Evolutionary conservation across 1,139 yeast genomes (phyloP).

Genomic region (Oligophagozyma castellii): DNA sequence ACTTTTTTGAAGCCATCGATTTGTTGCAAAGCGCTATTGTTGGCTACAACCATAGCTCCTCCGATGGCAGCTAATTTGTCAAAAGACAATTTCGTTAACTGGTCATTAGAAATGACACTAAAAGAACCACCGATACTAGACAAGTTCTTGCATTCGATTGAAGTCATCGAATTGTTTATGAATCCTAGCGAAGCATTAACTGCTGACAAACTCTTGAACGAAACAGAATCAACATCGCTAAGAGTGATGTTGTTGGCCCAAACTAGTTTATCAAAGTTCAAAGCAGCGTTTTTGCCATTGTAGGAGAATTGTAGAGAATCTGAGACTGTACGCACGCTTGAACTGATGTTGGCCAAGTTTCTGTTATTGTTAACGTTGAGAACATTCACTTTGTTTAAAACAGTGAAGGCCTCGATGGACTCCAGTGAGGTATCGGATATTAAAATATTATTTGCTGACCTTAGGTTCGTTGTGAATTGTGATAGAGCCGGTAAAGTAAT

Average conservation of each 20-base stretch:
- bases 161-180: conserved; percentile 47
- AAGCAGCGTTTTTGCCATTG: conserved; percentile 68
- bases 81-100: conserved; percentile 59
- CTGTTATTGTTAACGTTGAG: conserved; percentile 87
- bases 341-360: conserved; percentile 52
- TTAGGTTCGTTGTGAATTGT: conserved; percentile 57
- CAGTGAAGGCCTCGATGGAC: conserved; percentile 61
- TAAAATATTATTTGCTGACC: conserved; percentile 55
- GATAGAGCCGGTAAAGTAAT: conserved; percentile 75
- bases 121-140: conserved; percentile 65
- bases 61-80: conserved; percentile 55
- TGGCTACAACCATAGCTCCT: conserved; percentile 80
- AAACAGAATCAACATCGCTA: conserved; percentile 62
- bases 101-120: conserved; percentile 58
- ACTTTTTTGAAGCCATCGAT: conserved; percentile 67
- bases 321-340: conserved; percentile 63
- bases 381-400: conserved; percentile 52
- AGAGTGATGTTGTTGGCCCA: conserved; percentile 82
- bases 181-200: conserved; percentile 76
- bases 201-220: conserved; percentile 50
- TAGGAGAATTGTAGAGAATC: conserved; percentile 63
- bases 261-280: conserved; percentile 50
- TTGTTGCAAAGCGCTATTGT: conserved; percentile 57
- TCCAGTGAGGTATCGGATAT: conserved; percentile 81
- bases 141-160: conserved; percentile 44